Base-by-base conservation (phyloP, 2,329 filamentous ascomycete genomes). In the Trichoderma simmonsii region DNA sequence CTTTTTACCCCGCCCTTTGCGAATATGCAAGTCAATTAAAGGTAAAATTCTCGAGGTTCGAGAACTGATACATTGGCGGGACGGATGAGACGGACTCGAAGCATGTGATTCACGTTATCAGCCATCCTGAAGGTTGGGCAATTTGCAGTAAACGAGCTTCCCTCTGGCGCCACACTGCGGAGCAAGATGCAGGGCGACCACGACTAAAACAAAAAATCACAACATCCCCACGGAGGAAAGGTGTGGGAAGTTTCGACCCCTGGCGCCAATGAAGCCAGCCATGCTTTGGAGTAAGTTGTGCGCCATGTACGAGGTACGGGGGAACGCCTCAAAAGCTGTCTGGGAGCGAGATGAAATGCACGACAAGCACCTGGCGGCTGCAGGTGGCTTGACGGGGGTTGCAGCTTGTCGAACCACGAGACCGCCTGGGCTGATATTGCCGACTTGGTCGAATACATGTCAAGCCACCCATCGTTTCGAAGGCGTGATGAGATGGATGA, bases 71-170 rank as follows among this genome's bases (percentile, higher is more conserved):
- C 61, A 60, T 21, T 57, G 51, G 61, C 61, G 30, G 18, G 4
- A 56, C 54, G 69, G 54, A 71, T 51, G 62, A 66, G 54, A 71
- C 54, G 69, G 69, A 32, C 43, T 60, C 28, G 14, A 66, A 43
- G 64, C 71, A 72, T 72, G 64, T 72, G 71, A 72, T 72, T 69
- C 57, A 56, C 32, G 63, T 43, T 72, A 63, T 69, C 64, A 69
- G 56, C 61, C n/a, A 11, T 39, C 32, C 14, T 63, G 56, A 48
- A 62, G 70, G 70, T 57, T 68, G 60, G 64, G 56, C 59, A 64
- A 68, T 72, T 63, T 68, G 57, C 56, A 67, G 26, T 32, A 72
- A 68, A 72, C 43, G 56, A 61, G 57, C 24, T 26, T 9, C 24
- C 36, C 30, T 60, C 28, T 56, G 59, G 56, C 51, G 57, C 71